phyloP scores from a whole-genome alignment of 768 basidiomycete species.

The Termitomyces heimii region DNA sequence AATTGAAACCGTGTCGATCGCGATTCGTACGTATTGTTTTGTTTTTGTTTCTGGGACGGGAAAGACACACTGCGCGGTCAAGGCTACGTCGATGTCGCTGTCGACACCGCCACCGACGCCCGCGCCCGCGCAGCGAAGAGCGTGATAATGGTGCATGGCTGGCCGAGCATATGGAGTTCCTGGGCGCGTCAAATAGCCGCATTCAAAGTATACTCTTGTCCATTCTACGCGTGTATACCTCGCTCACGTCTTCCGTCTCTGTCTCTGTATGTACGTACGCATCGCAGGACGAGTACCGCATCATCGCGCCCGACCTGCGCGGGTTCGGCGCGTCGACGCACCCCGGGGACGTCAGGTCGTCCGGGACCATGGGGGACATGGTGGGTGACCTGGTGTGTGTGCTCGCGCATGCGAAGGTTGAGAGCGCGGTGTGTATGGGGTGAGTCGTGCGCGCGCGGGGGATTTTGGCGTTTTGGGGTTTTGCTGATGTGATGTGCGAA shows the following conservation, averaged over 20 bases:
- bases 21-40: constrained; percentile 38
- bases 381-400: constrained; percentile 62
- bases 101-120: too few relatives aligned
- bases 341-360: constrained; percentile 54
- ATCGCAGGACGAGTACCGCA: constrained; percentile 48
- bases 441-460: constrained; percentile 15
- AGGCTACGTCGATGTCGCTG: constrained; percentile 68
- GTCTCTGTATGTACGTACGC: too few relatives aligned
- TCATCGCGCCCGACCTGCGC: constrained; percentile 59
- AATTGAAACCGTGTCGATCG: constrained; percentile 33
- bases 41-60: too few relatives aligned
- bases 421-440: constrained; percentile 59
- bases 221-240: not conserved
- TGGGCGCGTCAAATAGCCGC: constrained; percentile 70
- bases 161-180: constrained; percentile 73
- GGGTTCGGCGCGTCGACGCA: constrained; percentile 69
- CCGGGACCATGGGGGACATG: constrained; percentile 55
- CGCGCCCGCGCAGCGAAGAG: constrained; percentile 44
- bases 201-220: constrained; percentile 38
- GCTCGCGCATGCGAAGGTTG: constrained; percentile 42
- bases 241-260: not conserved
- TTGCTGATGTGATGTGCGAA: too few relatives aligned
- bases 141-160: constrained; percentile 70
- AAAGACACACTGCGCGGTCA: not conserved
- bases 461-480: too few relatives aligned